A percentile compares a stretch with the other conserved stretches of the same genome.
phyloP scores from a whole-genome alignment of 805 yeast genomes.

The Kurtzmaniella fragi region DNA sequence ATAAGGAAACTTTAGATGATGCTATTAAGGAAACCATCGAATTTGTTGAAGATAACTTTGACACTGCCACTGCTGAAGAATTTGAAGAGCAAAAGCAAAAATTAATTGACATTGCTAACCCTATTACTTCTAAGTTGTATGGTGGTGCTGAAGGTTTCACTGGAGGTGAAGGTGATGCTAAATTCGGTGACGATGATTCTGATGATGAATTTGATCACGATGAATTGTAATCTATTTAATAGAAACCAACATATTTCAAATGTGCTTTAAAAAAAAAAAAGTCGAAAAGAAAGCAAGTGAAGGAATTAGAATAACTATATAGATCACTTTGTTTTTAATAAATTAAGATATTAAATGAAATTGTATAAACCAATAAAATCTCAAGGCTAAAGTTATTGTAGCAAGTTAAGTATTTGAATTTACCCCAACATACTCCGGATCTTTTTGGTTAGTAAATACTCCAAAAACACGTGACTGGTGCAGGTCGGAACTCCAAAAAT shows the following conservation, averaged over 20 bases:
- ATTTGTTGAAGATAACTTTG: slow-evolving; percentile 79
- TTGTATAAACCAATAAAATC: background rate
- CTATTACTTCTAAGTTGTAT: slow-evolving; percentile 81
- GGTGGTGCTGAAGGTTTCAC: slow-evolving; percentile 48
- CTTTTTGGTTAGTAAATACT: slow-evolving; percentile 4
- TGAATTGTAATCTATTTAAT: slow-evolving; percentile 27
- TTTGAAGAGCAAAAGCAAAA: slow-evolving; percentile 84
- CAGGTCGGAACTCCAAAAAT: background rate
- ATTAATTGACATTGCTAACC: slow-evolving; percentile 77
- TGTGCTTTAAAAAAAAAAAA: slow-evolving; percentile 3
- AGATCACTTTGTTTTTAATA: slow-evolving; percentile 1
- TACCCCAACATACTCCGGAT: background rate
- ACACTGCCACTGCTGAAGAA: slow-evolving; percentile 86
- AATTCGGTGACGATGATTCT: slow-evolving; percentile 39
- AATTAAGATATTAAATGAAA: background rate
- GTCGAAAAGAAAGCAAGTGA: background rate
- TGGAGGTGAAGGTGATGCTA: slow-evolving; percentile 33
- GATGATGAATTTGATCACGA: slow-evolving; percentile 43
- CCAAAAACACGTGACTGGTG: slow-evolving; percentile 1
- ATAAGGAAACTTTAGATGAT: slow-evolving; percentile 81
- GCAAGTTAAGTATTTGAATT: too few relatives aligned
- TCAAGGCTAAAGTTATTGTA: too few relatives aligned
- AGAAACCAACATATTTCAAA: background rate
- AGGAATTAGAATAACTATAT: background rate
- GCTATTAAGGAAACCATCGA: slow-evolving; percentile 83